phyloP scores from a whole-genome alignment of 2,329 filamentous ascomycete genomes.

The Magnaporthiopsis rhizophila region DNA sequence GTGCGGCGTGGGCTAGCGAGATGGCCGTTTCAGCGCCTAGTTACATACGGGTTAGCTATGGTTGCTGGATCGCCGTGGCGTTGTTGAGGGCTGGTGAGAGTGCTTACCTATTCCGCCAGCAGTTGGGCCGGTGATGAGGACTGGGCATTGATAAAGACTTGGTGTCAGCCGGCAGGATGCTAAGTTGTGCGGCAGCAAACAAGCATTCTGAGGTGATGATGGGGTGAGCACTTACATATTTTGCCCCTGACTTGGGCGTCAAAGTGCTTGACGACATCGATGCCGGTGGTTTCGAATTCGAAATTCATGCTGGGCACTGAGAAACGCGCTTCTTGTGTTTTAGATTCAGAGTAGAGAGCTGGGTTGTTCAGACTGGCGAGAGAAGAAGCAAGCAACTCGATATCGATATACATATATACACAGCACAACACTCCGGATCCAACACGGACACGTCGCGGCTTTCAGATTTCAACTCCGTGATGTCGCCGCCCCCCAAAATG shows the following conservation, averaged over 20 bases:
- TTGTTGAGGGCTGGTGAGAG: neutral
- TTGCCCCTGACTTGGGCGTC: neutral
- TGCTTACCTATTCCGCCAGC: constrained; percentile 9
- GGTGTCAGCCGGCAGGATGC: neutral
- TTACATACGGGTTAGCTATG: neutral
- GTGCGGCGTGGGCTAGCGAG: constrained; percentile 10
- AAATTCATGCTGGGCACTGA: neutral
- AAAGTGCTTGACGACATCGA: constrained; percentile 3
- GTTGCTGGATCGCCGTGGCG: neutral
- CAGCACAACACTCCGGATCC: no score
- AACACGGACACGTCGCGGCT: no score
- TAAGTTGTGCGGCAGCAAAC: neutral
- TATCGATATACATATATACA: no score
- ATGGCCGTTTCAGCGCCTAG: constrained; percentile 9
- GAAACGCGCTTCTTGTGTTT: no score
- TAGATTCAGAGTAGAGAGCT: no score
- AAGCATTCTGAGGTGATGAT: no score
- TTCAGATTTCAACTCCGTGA: no score
- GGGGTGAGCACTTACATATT: neutral
- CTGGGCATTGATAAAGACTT: constrained; percentile 1
- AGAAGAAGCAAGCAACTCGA: no score
- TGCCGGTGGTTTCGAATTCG: neutral
- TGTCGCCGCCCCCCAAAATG: no score
- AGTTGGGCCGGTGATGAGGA: constrained; percentile 14
- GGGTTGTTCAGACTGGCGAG: no score